Evolutionary conservation across 257 asterid species (phyloP).

Genomic region (Marsdenia floribunda): DNA sequence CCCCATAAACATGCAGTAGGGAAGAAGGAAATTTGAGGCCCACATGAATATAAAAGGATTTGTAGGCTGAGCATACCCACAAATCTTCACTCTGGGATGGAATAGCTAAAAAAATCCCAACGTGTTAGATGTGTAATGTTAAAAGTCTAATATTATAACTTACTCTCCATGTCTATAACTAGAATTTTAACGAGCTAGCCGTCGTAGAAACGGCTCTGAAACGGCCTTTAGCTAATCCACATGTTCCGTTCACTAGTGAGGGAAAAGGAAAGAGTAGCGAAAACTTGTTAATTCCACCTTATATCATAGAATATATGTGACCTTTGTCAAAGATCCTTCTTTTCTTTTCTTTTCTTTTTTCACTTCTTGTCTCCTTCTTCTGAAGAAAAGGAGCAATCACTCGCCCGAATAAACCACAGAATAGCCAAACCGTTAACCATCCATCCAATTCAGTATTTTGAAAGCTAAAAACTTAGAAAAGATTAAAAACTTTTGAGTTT

Average conservation of each 20-base stretch:
- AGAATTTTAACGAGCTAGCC: neutral
- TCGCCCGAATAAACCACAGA: neutral
- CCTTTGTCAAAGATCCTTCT: neutral
- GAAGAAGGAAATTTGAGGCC: neutral
- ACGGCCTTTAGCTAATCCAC: neutral
- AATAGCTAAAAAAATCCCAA: neutral
- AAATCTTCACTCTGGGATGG: neutral
- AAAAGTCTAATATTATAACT: neutral
- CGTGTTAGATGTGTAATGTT: neutral
- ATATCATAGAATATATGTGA: no score
- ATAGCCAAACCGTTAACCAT: neutral
- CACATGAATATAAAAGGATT: neutral
- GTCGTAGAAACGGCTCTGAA: neutral
- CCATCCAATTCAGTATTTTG: neutral
- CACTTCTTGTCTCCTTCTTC: neutral
- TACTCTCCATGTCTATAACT: neutral
- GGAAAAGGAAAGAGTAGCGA: neutral
- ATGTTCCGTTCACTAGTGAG: neutral
- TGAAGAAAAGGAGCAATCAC: neutral
- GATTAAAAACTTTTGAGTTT: neutral
- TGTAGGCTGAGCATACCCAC: neutral
- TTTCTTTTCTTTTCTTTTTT: neutral
- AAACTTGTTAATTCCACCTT: neutral
- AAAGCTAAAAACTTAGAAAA: neutral
- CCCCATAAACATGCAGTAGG: neutral